Base-by-base conservation (phyloP, 225 moss, liverwort and hornwort species). In the Sphagnum contortum region DNA sequence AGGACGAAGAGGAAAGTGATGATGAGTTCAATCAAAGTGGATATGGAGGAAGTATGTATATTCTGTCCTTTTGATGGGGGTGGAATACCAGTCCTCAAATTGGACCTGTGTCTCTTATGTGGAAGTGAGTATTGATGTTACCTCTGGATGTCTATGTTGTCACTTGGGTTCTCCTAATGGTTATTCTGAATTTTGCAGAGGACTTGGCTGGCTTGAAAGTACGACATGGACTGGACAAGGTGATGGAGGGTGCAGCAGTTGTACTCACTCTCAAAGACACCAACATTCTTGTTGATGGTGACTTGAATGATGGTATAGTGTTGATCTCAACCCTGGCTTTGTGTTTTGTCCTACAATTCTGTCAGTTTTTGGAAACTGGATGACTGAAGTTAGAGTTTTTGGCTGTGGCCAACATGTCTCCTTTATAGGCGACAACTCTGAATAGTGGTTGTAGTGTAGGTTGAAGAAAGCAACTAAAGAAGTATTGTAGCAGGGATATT, bases 191-290 rank as follows among this genome's bases (percentile, higher is more conserved):
- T 59, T 63, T 55, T 78, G 76, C 80, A 95, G 92, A 89, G 82
- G 93, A 93, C 72, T 73, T 98, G 66, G 89, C 93, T 64, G 98
- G 98, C 59, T 58, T 98, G 77, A 98, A 93, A 83, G 81, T 98
- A 65, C 85, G 76, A 55, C 98, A 98, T 93, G 93, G 93, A 12
- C 64, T 98, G 48, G 98, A 96, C 79, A 82, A 76, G 79, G 96
- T 98, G 66, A 89, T 98, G 96, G 96, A 93, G 71, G 98, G 92
- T 69, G 89, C 82, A 68, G 77, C 98, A 14, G 79, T 93, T 64
- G 87, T 98, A 48, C 89, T 98, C 56, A 98, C 98, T 48, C 74
- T 98, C 63, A 98, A 91, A 72, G 98, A 93, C 63, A 72, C 74
- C 44, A 90, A 55, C 65, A 82, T 98, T 63, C 87, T 98, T 62